Conservation (phyloP, 2,329 filamentous ascomycete genomes). For the Fusarium chaquense region DNA sequence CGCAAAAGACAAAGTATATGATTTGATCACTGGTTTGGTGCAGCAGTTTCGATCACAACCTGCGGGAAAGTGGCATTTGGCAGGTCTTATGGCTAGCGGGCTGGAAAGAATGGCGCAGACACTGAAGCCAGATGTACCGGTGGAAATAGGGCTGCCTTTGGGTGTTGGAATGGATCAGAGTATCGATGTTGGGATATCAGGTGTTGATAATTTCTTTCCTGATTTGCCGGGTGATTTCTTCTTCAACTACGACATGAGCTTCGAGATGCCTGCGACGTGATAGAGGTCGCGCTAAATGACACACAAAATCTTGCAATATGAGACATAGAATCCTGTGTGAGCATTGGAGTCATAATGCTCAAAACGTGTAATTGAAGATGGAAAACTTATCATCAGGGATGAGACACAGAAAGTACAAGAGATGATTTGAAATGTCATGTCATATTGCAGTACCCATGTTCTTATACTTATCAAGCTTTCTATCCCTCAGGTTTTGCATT, state of each 20-base stretch:
- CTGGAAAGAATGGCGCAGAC: slow-evolving; percentile 56
- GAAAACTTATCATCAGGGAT: too few species aligned
- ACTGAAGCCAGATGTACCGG: slow-evolving; percentile 16
- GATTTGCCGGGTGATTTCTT: slow-evolving; percentile 46
- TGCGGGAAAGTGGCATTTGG: slow-evolving; percentile 60
- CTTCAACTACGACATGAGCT: slow-evolving; percentile 49
- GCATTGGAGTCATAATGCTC: too few species aligned
- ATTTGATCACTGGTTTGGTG: slow-evolving; percentile 56
- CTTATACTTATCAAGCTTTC: too few species aligned
- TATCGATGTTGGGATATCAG: slow-evolving; percentile 31
- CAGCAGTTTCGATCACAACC: slow-evolving; percentile 56
- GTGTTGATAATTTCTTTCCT: slow-evolving; percentile 28
- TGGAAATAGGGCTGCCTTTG: slow-evolving; percentile 19
- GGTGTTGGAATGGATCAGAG: slow-evolving; percentile 23
- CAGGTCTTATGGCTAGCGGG: slow-evolving; percentile 61
- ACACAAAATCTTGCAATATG: too few species aligned
- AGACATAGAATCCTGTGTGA: too few species aligned
- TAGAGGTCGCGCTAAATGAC: too few species aligned
- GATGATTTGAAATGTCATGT: too few species aligned
- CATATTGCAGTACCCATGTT: too few species aligned
- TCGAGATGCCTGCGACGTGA: slow-evolving; percentile 22
- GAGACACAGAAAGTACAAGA: too few species aligned
- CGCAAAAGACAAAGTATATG: slow-evolving; percentile 54
- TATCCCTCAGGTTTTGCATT: too few species aligned
- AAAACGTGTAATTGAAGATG: too few species aligned